phyloP scores from a whole-genome alignment of 192 early-diverging fungal species.

The Coemansia sp. region DNA sequence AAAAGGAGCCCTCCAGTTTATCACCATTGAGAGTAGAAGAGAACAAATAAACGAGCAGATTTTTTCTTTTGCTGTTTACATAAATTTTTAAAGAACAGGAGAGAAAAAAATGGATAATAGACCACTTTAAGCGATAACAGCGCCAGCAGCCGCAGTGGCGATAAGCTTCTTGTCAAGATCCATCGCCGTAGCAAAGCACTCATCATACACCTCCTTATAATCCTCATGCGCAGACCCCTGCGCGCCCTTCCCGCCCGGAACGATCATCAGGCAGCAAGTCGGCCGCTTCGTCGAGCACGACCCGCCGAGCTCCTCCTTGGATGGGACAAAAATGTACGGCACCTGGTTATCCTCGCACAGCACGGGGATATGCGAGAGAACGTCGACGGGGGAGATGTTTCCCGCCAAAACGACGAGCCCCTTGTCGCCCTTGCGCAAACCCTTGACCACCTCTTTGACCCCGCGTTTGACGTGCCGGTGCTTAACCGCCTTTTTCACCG shows the following conservation, averaged over 20 bases:
- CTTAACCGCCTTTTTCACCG: conserved; percentile 68
- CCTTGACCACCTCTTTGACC: conserved; percentile 98
- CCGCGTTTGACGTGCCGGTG: conserved; percentile 89
- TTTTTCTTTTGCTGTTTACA: too few relatives aligned
- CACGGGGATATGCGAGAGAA: conserved; percentile 96
- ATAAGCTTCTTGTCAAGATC: conserved; percentile 68
- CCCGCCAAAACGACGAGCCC: conserved; percentile 94
- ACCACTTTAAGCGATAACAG: neutral
- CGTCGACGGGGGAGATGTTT: conserved; percentile 96
- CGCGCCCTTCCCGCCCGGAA: conserved; percentile 72
- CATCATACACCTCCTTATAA: conserved; percentile 86
- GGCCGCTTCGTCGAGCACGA: conserved; percentile 94
- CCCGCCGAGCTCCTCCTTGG: conserved; percentile 92
- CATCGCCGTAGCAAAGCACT: conserved; percentile 76
- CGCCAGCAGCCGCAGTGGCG: conserved; percentile 44
- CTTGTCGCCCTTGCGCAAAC: conserved; percentile 91
- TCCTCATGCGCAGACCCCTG: conserved; percentile 68
- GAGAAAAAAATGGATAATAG: conserved; percentile 1
- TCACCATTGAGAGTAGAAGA: too few relatives aligned
- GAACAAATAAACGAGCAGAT: too few relatives aligned
- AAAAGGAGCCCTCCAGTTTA: too few relatives aligned
- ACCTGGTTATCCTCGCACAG: conserved; percentile 95
- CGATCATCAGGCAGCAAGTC: conserved; percentile 87
- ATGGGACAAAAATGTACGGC: conserved; percentile 94
- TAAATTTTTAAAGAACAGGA: neutral